These are phyloP conservation scores for Artomyces pyxidatus DNA, from an alignment of 768 basidiomycete species.

Conservation along the genomic window DNA sequence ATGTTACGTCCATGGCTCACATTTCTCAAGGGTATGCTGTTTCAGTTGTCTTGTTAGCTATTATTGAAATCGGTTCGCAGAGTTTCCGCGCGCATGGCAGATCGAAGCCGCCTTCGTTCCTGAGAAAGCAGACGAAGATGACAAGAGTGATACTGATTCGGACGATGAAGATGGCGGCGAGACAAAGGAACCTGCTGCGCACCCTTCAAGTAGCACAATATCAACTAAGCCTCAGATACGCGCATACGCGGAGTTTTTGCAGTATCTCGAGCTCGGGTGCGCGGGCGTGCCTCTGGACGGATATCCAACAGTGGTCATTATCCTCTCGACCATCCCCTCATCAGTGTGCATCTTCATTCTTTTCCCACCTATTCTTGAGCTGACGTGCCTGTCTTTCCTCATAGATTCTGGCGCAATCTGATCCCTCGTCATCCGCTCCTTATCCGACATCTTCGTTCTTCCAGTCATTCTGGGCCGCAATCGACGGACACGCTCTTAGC, in stretches of 20 bases:
- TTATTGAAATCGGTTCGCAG: conserved; percentile 26
- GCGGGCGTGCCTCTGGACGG: conserved; percentile 70
- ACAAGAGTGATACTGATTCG: conserved; percentile 29
- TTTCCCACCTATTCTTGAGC: neutral
- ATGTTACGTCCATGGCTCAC: conserved; percentile 68
- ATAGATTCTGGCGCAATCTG: conserved; percentile 23
- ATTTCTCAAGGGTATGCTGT: conserved; percentile 58
- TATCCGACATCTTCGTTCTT: conserved; percentile 47
- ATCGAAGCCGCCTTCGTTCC: conserved; percentile 27
- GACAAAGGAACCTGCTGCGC: conserved; percentile 18
- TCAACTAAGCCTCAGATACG: neutral
- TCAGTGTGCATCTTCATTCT: conserved; percentile 34
- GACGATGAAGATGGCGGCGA: conserved; percentile 30
- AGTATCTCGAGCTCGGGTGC: conserved; percentile 73
- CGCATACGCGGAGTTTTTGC: conserved; percentile 67
- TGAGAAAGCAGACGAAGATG: conserved; percentile 24
- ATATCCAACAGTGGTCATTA: conserved; percentile 75
- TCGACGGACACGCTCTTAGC: conserved; percentile 58
- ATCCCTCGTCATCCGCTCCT: conserved; percentile 9
- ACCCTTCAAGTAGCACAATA: neutral
- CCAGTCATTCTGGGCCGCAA: conserved; percentile 74
- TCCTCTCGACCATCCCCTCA: conserved; percentile 73
- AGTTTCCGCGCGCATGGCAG: conserved; percentile 59
- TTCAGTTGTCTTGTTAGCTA: conserved; percentile 1
- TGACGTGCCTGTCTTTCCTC: neutral